Evolutionary conservation across 1,284 basidiomycete genomes (phyloP), one percentile per base, ranked within the genome.

Genomic region (Coniophora puteana): DNA sequence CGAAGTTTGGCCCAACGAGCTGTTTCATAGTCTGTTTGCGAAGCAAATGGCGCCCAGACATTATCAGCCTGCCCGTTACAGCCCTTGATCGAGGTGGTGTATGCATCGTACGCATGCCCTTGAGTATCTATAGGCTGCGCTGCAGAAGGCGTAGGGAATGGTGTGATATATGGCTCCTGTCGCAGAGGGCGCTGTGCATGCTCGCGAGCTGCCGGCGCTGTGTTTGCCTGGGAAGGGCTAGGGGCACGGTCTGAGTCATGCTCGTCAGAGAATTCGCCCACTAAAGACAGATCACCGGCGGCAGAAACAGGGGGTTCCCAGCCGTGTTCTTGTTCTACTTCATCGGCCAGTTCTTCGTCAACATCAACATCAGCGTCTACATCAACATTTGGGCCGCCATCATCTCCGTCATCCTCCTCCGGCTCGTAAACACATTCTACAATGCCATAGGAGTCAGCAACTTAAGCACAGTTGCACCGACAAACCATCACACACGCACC

Each of bases 1-100:
- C 42, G 46, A 25, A 44, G 14, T 21, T 52, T 55, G 1, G 52
- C 49, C 52, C 53, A 54, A 1, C 32, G 31, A 1, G 48, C 51
- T 26, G 54, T 12, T 18, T 51, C 49, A 45, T 47, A 55, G 13
- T 55, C 49, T 3, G 51, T 24, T 4, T 25, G 13, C 3, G 40
- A 42, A 4, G 18, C 14, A 25, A 54, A 55, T 10, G 53, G 53
- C 3, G 49, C 39, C 0, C 36, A 43, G 17, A 24, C 26, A 23
- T 25, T 32, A 12, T 32, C 8, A 4, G 11, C 36, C n/a, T n/a
- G 36, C 22, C 23, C 16, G 11, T 30, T 39, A 16, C 14, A 17
- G 34, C 8, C 8, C 17, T 14, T 13, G n/a, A 8, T 29, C 11
- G 27, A 21, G 20, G 17, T 20, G 23, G n/a, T 11, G 8, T 12